Conservation (phyloP, 352 stramenopile species). For the Globisporangium echinulatum region DNA sequence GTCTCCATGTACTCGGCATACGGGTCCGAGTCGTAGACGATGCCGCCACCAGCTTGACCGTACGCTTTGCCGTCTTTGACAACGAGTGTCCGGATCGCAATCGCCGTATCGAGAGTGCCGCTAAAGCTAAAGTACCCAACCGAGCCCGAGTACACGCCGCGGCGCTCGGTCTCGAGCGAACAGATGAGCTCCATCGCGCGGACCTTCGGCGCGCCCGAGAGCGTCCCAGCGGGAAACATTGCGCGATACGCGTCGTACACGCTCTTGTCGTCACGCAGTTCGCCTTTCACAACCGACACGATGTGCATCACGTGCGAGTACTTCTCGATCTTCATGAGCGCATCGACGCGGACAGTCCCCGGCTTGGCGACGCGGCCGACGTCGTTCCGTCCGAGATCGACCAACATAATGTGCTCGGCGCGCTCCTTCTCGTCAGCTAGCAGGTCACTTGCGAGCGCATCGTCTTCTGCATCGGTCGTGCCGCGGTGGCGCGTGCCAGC, state of each 20-base stretch:
- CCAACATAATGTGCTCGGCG: slow-evolving; percentile 90
- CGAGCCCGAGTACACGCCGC: slow-evolving; percentile 80
- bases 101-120: slow-evolving; percentile 82
- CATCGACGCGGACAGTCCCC: slow-evolving; percentile 74
- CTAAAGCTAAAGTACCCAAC: slow-evolving; percentile 88
- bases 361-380: slow-evolving; percentile 81
- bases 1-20: slow-evolving; percentile 86
- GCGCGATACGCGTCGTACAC: slow-evolving; percentile 88
- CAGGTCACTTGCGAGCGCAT: slow-evolving; percentile 68
- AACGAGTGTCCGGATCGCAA: slow-evolving; percentile 86
- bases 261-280: slow-evolving; percentile 69
- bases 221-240: slow-evolving; percentile 83
- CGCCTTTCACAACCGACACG: slow-evolving; percentile 83
- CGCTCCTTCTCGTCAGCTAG: slow-evolving; percentile 86
- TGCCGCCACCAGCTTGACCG: slow-evolving; percentile 79
- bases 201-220: slow-evolving; percentile 87
- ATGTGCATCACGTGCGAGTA: slow-evolving; percentile 93
- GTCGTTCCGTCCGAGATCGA: slow-evolving; percentile 88
- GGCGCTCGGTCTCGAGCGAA: slow-evolving; percentile 72
- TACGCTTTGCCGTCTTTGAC: slow-evolving; percentile 78
- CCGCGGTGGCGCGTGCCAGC: slow-evolving; percentile 83
- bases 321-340: slow-evolving; percentile 88
- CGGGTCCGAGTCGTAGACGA: slow-evolving; percentile 88
- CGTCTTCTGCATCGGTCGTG: slow-evolving; percentile 82
- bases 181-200: slow-evolving; percentile 88